Conservation (phyloP, 2,329 filamentous ascomycete genomes). For the Cordyceps militaris region DNA sequence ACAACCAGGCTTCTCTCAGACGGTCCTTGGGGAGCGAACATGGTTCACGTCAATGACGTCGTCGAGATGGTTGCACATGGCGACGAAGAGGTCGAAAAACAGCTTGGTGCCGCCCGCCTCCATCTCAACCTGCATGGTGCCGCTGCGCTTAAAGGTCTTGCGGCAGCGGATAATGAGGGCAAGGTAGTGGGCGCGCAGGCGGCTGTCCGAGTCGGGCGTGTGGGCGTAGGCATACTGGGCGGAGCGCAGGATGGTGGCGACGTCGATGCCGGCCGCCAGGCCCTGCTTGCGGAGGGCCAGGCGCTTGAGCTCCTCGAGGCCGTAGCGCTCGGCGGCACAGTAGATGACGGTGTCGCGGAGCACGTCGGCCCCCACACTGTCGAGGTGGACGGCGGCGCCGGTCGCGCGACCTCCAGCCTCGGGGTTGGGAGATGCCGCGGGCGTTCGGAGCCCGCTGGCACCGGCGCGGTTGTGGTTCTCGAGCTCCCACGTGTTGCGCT, state of each 20-base stretch:
- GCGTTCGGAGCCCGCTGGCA: conserved; percentile 36
- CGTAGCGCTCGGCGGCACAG: conserved; percentile 85
- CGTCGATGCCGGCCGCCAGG: conserved; percentile 84
- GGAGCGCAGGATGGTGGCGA: conserved; percentile 83
- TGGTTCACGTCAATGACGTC: conserved; percentile 84
- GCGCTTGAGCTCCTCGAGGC: conserved; percentile 84
- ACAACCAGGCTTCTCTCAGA: conserved; percentile 34
- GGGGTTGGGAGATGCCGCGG: conserved; percentile 45
- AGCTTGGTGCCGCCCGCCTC: conserved; percentile 82
- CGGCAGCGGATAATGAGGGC: conserved; percentile 95
- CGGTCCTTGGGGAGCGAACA: conserved; percentile 50
- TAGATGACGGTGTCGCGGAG: conserved; percentile 92
- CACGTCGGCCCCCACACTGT: conserved; percentile 66
- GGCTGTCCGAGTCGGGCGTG: conserved; percentile 87
- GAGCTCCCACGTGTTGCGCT: conserved; percentile 81
- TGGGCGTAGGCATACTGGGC: conserved; percentile 94
- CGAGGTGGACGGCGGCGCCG: conserved; percentile 59
- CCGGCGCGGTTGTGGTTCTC: conserved; percentile 50
- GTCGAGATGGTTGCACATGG: conserved; percentile 97
- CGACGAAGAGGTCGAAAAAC: conserved; percentile 97
- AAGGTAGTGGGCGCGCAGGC: conserved; percentile 92
- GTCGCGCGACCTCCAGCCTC: conserved; percentile 29
- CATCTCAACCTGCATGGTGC: conserved; percentile 99
- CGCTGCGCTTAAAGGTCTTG: conserved; percentile 95
- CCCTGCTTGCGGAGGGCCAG: conserved; percentile 92